phyloP scores from a whole-genome alignment of 352 stramenopile genomes.

The Pythium aquatile region DNA sequence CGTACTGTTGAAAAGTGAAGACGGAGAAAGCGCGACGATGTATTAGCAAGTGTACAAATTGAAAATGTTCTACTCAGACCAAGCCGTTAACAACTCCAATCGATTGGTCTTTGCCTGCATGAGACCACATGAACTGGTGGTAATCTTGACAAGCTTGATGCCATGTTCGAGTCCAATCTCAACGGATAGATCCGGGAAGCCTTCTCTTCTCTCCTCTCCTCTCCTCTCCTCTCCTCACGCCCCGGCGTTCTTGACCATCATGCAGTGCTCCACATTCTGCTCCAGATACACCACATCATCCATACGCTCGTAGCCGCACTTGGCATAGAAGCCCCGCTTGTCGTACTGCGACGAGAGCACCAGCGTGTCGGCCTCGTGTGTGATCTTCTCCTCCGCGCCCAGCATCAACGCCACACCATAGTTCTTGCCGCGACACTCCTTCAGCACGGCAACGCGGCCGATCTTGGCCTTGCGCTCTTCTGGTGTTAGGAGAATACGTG shows the following conservation, averaged over 20 bases:
- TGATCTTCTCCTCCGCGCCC: constrained; percentile 33
- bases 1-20: not conserved
- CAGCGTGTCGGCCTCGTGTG: constrained; percentile 33
- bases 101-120: not conserved
- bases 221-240: no score
- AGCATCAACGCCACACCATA: constrained; percentile 48
- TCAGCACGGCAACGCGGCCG: constrained; percentile 53
- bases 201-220: no score
- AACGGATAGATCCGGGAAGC: no score
- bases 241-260: constrained; percentile 10
- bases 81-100: not conserved
- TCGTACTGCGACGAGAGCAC: constrained; percentile 47
- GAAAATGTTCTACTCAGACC: not conserved
- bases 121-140: constrained; percentile 8
- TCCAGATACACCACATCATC: constrained; percentile 59
- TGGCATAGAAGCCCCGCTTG: constrained; percentile 67
- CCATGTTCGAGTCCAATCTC: no score
- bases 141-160: constrained; percentile 1
- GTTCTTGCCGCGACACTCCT: constrained; percentile 52
- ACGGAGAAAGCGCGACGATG: not conserved
- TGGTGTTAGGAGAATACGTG: constrained; percentile 39
- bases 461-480: constrained; percentile 42
- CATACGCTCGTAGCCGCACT: constrained; percentile 53
- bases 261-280: constrained; percentile 49
- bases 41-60: constrained; percentile 6